Percentiles rank a stretch among this genome's conserved stretches.
Evolutionary conservation across 139 green algal genomes (phyloP).

Genomic region (Coccomyxa sp.): DNA sequence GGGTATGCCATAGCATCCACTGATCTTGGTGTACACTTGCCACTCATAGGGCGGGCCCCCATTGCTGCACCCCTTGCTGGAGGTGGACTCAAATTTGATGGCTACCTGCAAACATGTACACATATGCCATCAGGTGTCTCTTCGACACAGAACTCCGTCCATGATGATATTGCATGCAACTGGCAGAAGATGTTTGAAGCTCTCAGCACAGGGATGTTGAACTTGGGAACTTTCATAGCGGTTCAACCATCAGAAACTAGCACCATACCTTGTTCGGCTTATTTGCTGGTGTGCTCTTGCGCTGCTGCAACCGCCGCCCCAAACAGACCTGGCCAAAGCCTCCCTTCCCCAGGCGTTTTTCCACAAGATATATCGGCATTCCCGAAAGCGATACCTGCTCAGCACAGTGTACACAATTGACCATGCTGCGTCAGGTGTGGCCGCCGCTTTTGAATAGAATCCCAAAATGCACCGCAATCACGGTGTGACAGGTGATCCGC

Average conservation of each 20-base stretch:
- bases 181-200: no score
- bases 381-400: slow-evolving; percentile 68
- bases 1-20: slow-evolving; percentile 75
- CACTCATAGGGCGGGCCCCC: slow-evolving; percentile 94
- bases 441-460: neutral
- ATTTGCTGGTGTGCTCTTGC: slow-evolving; percentile 52
- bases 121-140: neutral
- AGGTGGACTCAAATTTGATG: slow-evolving; percentile 95
- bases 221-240: no score
- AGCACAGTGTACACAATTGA: neutral
- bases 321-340: slow-evolving; percentile 90
- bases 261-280: slow-evolving; percentile 30
- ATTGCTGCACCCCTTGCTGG: slow-evolving; percentile 86
- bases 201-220: no score
- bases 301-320: slow-evolving; percentile 52
- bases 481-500: neutral
- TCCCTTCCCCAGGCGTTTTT: slow-evolving; percentile 82
- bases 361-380: slow-evolving; percentile 78
- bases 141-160: neutral
- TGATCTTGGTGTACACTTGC: slow-evolving; percentile 83
- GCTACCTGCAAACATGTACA: slow-evolving; percentile 63
- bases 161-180: no score
- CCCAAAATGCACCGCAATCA: neutral
- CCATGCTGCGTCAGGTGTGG: neutral
- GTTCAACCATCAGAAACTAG: neutral